phyloP scores from a whole-genome alignment of 176 grass and related monocot species.

The Juncus effusus region DNA sequence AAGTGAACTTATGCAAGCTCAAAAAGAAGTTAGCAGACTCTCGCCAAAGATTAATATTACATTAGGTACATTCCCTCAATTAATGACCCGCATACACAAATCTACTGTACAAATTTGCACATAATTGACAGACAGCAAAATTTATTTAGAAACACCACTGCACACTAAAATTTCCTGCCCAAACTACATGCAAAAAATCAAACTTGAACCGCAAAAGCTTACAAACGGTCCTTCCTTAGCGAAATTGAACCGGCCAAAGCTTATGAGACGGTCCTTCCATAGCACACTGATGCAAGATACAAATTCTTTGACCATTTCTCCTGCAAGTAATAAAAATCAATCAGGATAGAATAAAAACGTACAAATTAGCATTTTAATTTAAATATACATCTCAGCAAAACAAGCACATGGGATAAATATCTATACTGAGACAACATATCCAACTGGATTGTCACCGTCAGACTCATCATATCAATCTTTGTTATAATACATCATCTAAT shows the following conservation, averaged over 20 bases:
- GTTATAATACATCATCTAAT: too few species aligned
- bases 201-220: neutral
- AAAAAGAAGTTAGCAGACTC: slow-evolving; percentile 15
- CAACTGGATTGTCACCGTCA: too few species aligned
- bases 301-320: slow-evolving; percentile 95
- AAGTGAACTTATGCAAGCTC: neutral
- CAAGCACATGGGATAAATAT: too few species aligned
- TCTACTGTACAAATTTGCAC: slow-evolving; percentile 37
- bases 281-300: slow-evolving; percentile 79
- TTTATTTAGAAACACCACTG: slow-evolving; percentile 22
- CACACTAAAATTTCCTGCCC: slow-evolving; percentile 37
- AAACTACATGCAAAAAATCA: slow-evolving; percentile 32
- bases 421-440: too few species aligned
- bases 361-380: too few species aligned
- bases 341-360: neutral
- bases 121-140: slow-evolving; percentile 23
- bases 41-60: slow-evolving; percentile 24
- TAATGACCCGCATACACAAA: slow-evolving; percentile 18
- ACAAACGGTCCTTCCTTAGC: slow-evolving; percentile 29
- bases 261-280: slow-evolving; percentile 92
- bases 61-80: slow-evolving; percentile 14
- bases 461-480: too few species aligned
- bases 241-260: slow-evolving; percentile 13
- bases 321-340: slow-evolving; percentile 43
- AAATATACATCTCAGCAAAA: too few species aligned